Base-by-base conservation (phyloP, 1,139 yeast genomes). In the Suhomyces coccinellae region DNA sequence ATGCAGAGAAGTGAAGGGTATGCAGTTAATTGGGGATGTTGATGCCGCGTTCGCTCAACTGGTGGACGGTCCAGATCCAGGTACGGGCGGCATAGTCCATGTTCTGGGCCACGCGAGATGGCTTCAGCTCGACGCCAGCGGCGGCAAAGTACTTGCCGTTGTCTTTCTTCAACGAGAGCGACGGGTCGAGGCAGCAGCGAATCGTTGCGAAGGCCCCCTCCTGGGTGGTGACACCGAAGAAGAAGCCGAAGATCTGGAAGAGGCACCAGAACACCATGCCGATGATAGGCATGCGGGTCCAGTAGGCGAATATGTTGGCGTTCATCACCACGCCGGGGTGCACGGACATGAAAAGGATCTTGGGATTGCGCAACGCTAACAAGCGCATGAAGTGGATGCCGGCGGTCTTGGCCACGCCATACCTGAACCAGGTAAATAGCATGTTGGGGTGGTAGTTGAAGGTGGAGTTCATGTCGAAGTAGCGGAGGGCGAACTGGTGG, bases 291-390 rank as follows among this genome's bases (percentile, higher is more conserved):
- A 85, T 66, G 48, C 88, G 67, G 2, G 93, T 85, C 82, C 90
- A 85, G 62, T 85, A 85, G 34, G 85, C 71, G 58, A 85, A 84
- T 40, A 86, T 62, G 53, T 84, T 84, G 4, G 97, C 84, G 57
- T 83, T 83, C 84, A 87, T 82, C 12, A 87, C 88, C 50, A 87
- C 77, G 0, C 97, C 97, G 0, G 97, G 97, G 57, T 88, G 95
- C 1, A 88, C 88, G 1, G 90, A 77, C 39, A 81, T 62, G 47
- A 84, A 80, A 30, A 83, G 62, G 8, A 89, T 72, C 29, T 79
- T 73, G 0, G 96, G 95, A 59, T 86, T 77, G 49, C 83, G 74
- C 40, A 79, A 69, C 0, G 93, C 80, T 33, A 89, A 62, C 65
- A 83, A 75, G 54, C 82, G 82, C 56, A 84, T 78, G 52, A 83